Evolutionary conservation across 352 stramenopile genomes (phyloP).

Genomic region (Phytophthora cactorum): DNA sequence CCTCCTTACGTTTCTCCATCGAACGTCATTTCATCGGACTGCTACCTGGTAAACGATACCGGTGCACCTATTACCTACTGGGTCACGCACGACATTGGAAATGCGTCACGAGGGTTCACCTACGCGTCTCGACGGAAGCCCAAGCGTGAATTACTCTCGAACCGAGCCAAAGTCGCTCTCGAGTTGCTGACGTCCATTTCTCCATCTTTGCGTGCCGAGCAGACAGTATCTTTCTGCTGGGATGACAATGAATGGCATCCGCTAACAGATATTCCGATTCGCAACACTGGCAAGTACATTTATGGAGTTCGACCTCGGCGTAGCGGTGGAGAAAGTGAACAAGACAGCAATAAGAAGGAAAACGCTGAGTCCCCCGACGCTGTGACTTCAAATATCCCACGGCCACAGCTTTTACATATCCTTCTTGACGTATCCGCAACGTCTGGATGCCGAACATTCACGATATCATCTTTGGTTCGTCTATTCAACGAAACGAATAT

Average conservation of each 20-base stretch:
- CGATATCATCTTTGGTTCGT: conserved; percentile 77
- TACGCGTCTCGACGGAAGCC: conserved; percentile 57
- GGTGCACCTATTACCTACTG: conserved; percentile 68
- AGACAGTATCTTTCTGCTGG: conserved; percentile 81
- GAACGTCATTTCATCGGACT: conserved; percentile 81
- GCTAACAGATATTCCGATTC: conserved; percentile 78
- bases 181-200: conserved; percentile 78
- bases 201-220: conserved; percentile 68
- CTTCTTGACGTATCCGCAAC: conserved; percentile 79
- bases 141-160: conserved; percentile 50
- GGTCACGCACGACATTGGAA: conserved; percentile 57
- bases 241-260: conserved; percentile 74
- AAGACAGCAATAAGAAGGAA: conserved; percentile 13
- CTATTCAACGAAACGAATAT: conserved; percentile 81
- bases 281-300: conserved; percentile 78
- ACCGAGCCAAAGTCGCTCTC: conserved; percentile 65
- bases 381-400: conserved; percentile 6
- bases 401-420: conserved; percentile 50
- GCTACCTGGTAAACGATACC: conserved; percentile 81
- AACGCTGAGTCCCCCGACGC: background rate
- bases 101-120: conserved; percentile 57
- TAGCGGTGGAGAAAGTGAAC: background rate
- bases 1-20: conserved; percentile 50
- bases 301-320: conserved; percentile 62
- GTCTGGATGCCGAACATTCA: conserved; percentile 77